phyloP scores from a whole-genome alignment of 179 eudicot species.

The Camellia oleifera region DNA sequence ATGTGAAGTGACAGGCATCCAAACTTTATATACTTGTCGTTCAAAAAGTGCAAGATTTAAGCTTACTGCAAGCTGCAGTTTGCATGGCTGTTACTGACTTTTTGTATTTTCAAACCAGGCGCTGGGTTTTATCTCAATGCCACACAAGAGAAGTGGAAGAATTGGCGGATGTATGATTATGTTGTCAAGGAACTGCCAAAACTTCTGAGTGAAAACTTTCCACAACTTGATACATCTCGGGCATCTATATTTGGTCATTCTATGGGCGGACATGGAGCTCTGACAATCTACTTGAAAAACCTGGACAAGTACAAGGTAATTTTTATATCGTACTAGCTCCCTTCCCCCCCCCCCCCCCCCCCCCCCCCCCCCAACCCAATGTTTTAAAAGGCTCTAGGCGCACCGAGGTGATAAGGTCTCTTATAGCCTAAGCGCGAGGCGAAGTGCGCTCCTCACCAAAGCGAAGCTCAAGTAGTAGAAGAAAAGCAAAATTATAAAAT shows the following conservation, averaged over 20 bases:
- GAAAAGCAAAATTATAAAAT: too few species aligned
- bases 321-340: not conserved
- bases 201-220: constrained; percentile 73
- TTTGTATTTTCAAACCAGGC: constrained; percentile 39
- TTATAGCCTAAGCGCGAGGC: too few species aligned
- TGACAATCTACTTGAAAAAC: constrained; percentile 89
- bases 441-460: too few species aligned
- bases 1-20: not conserved
- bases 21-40: not conserved
- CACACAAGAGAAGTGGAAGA: constrained; percentile 97
- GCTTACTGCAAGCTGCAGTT: not conserved
- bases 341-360: not conserved
- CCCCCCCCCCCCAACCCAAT: not conserved
- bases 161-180: constrained; percentile 98
- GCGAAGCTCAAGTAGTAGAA: too few species aligned
- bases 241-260: constrained; percentile 97
- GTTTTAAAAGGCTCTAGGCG: not conserved
- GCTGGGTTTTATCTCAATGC: constrained; percentile 99
- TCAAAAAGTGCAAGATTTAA: not conserved
- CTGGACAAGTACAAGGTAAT: constrained; percentile 96
- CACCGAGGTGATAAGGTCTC: too few species aligned
- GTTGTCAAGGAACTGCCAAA: constrained; percentile 90
- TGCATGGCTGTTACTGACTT: constrained; percentile 1
- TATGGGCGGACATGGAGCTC: constrained; percentile 99
- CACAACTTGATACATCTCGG: constrained; percentile 76